Percentiles rank a stretch among this genome's conserved stretches.
phyloP scores from a whole-genome alignment of 2,329 filamentous ascomycete genomes.

The Diaporthe ampelina region DNA sequence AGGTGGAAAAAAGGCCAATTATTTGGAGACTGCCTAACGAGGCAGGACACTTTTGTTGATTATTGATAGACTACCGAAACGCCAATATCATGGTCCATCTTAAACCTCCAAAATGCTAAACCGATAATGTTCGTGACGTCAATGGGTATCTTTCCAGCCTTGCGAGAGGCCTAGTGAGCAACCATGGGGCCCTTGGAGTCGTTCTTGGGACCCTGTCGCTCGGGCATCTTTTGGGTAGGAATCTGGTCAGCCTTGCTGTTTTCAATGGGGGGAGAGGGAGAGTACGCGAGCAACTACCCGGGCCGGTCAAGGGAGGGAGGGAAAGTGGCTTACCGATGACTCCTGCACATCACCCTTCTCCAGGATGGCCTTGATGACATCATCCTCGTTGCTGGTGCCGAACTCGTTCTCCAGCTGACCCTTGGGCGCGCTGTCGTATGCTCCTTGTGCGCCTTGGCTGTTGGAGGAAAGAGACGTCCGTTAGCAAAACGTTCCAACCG shows the following conservation, averaged over 20 bases:
- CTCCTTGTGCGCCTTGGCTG: constrained; percentile 89
- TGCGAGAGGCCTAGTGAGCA: constrained; percentile 54
- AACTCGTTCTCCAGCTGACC: constrained; percentile 86
- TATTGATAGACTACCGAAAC: constrained; percentile 28
- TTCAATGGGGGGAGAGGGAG: too few relatives aligned
- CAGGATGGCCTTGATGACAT: constrained; percentile 85
- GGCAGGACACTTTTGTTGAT: constrained; percentile 27
- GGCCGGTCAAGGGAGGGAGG: background rate
- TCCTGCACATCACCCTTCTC: constrained; percentile 80
- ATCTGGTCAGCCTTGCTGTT: constrained; percentile 35
- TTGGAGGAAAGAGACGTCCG: constrained; percentile 9
- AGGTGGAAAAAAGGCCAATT: background rate
- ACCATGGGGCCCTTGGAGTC: constrained; percentile 61
- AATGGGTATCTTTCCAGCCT: constrained; percentile 39
- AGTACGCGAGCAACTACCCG: too few relatives aligned
- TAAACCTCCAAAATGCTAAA: constrained; percentile 31
- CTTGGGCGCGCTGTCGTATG: constrained; percentile 82
- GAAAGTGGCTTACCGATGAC: constrained; percentile 56
- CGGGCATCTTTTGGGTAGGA: constrained; percentile 59
- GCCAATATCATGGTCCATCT: constrained; percentile 26
- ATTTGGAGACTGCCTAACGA: constrained; percentile 13
- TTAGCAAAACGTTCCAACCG: background rate
- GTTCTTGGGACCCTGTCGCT: constrained; percentile 67
- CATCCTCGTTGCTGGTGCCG: constrained; percentile 82
- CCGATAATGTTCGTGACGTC: constrained; percentile 30